phyloP scores from a whole-genome alignment of 352 stramenopile genomes.

The Pythium folliculosum region DNA sequence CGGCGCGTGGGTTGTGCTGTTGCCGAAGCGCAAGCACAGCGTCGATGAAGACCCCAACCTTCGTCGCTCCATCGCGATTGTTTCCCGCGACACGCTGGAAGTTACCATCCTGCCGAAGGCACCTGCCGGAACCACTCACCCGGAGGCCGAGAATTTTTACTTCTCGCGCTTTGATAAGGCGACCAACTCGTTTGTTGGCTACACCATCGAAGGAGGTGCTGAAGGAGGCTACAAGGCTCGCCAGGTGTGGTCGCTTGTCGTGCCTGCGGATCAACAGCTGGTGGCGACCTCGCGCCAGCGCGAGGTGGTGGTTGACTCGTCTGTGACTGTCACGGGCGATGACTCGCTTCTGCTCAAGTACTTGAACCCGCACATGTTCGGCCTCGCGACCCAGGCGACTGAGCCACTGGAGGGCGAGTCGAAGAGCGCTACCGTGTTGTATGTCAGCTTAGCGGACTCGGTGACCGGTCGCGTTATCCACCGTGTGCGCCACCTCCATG shows the following conservation, averaged over 20 bases:
- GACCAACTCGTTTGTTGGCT: conserved; percentile 55
- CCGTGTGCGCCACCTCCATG: conserved; percentile 87
- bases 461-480: conserved; percentile 94
- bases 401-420: conserved; percentile 41
- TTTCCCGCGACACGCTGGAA: conserved; percentile 48
- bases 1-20: conserved; percentile 62
- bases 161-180: conserved; percentile 72
- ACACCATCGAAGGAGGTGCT: conserved; percentile 45
- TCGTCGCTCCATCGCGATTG: conserved; percentile 61
- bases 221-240: conserved; percentile 39
- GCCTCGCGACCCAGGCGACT: conserved; percentile 83
- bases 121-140: conserved; percentile 39
- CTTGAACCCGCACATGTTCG: conserved; percentile 96
- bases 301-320: conserved; percentile 71
- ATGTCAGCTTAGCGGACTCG: conserved; percentile 94
- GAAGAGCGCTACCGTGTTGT: conserved; percentile 53
- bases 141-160: conserved; percentile 74
- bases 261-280: conserved; percentile 58
- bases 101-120: conserved; percentile 64
- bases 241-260: conserved; percentile 70
- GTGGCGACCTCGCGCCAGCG: conserved; percentile 61
- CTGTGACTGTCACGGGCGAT: conserved; percentile 90
- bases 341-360: conserved; percentile 98
- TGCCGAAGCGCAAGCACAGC: conserved; percentile 77
- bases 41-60: conserved; percentile 58